Percentiles rank a stretch among this genome's conserved stretches.
phyloP scores from a whole-genome alignment of 192 early-diverging fungal species.

The Umbelopsis ramanniana region DNA sequence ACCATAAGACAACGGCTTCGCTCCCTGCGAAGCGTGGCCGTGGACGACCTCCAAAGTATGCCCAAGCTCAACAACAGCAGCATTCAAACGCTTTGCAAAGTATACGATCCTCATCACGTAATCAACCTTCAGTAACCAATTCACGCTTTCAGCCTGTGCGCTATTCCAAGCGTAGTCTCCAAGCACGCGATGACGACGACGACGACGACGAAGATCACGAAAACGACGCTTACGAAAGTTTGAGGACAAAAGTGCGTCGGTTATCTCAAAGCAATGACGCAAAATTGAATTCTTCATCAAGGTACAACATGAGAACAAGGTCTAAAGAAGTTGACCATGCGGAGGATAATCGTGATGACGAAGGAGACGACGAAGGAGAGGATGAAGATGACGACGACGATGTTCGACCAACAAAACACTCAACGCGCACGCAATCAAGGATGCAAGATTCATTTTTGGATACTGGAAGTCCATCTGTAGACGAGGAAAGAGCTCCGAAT shows the following conservation, averaged over 20 bases:
- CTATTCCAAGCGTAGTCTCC: not conserved
- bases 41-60: slow-evolving; percentile 1
- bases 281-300: not conserved
- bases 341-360: slow-evolving; percentile 7
- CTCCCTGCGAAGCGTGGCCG: not conserved
- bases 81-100: too few relatives aligned
- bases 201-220: slow-evolving; percentile 1
- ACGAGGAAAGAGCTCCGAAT: slow-evolving; percentile 4
- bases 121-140: not conserved
- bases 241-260: slow-evolving; percentile 7
- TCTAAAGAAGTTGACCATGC: not conserved
- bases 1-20: not conserved
- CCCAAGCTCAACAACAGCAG: not conserved
- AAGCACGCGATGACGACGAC: not conserved
- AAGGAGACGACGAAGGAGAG: not conserved
- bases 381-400: slow-evolving; percentile 6
- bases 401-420: not conserved
- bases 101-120: not conserved
- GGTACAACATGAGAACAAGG: slow-evolving; percentile 16
- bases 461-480: slow-evolving; percentile 14
- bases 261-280: not conserved
- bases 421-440: not conserved
- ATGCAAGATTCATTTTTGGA: not conserved
- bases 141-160: not conserved
- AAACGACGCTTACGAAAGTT: slow-evolving; percentile 3